phyloP scores from a whole-genome alignment of 2,329 filamentous ascomycete genomes.

The Plectosphaerella plurivora region DNA sequence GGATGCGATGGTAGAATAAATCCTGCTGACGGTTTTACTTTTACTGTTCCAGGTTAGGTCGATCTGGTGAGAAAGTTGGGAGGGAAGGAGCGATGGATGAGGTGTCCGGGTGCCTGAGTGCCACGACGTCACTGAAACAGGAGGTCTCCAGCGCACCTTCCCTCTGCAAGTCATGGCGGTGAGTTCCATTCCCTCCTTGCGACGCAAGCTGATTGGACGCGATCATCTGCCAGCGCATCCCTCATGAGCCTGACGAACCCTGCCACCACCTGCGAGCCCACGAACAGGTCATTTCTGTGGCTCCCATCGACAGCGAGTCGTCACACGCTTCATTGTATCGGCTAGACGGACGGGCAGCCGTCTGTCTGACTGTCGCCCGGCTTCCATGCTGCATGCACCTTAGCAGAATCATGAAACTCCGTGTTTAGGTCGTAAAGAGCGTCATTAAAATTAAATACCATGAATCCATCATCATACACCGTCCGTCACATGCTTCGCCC shows the following conservation, averaged over 20 bases:
- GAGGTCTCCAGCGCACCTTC: neutral
- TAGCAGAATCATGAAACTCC: neutral
- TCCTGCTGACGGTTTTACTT: too few relatives aligned
- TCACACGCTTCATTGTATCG: too few relatives aligned
- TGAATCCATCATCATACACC: conserved; percentile 2
- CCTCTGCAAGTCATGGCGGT: neutral
- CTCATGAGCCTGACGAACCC: conserved; percentile 1
- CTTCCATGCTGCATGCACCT: neutral
- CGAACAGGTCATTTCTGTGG: neutral
- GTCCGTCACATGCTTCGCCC: neutral
- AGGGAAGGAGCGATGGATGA: neutral
- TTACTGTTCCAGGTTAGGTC: too few relatives aligned
- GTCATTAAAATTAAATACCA: conserved; percentile 2
- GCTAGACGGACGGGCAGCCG: too few relatives aligned
- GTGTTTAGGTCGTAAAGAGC: neutral
- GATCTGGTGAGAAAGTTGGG: neutral
- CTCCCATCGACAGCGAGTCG: too few relatives aligned
- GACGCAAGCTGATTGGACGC: neutral
- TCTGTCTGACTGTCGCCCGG: too few relatives aligned
- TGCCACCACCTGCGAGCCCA: conserved; percentile 8
- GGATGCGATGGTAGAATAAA: neutral
- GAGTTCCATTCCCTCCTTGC: neutral
- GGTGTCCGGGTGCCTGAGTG: neutral
- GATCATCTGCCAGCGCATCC: neutral
- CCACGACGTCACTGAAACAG: neutral